Base-by-base conservation (phyloP, 192 early-diverging fungal species). In the Backusella australiensis region DNA sequence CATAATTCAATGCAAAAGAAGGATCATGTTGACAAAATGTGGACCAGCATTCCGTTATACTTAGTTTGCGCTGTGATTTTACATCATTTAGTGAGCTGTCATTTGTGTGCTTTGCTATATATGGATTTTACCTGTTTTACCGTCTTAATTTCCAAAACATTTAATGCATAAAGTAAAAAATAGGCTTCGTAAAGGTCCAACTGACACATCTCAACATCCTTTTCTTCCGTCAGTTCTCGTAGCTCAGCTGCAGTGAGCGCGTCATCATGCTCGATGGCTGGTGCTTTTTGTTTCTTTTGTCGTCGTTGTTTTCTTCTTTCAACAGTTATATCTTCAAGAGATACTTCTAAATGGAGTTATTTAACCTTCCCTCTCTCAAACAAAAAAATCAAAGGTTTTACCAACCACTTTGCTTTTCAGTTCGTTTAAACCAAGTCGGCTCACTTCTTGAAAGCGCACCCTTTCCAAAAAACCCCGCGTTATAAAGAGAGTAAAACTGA, bases 171-270 rank as follows among this genome's bases (percentile, higher is more conserved):
- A 1, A 82, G 77, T 26, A 96, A 81, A 72, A 95, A 96, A 71
- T 94, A 88, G 0, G 90, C 85, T 76, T 96, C 95, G 65, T 90
- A 89, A 4, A 91, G 81, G 34, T 86, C 91, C 0, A 96, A 80
- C 72, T 94, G 91, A 63, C 91, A 76, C 42, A 87, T 83, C 73
- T 96, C 95, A 65, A 87, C 81, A 63, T 78, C 78, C 23, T 56
- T 68, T 12, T 35, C 12, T 9, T 56, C 53, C 17, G 63, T 53
- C 6, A 69, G 59, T 6, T 35, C 77, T 41, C 46, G 32, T 38
- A 75, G 3, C 67, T 78, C 71, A 1, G 53, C 15, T 6, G 39
- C 53, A 7, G 29, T 74, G 23, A 53, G 34, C 12, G 67, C 21
- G 23, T 73, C 71, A 17, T 26, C 4, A 71, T 77, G 41, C 26